Evolutionary conservation across 176 grass and related monocot genomes (phyloP), one percentile per base, ranked within the genome.

Genomic region (Zea luxurians): DNA sequence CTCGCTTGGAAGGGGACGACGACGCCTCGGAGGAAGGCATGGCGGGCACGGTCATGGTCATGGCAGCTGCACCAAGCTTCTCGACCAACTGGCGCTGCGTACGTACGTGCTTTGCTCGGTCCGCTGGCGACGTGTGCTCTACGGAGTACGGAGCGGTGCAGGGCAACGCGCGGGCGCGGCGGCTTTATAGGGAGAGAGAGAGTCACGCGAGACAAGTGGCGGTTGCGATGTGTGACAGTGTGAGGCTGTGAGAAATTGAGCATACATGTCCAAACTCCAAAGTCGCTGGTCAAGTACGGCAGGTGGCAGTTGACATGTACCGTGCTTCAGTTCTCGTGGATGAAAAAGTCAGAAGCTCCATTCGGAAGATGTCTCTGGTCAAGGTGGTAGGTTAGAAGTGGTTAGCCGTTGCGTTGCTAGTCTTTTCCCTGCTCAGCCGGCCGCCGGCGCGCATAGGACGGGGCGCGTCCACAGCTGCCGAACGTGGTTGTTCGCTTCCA

Each of bases 221-320:
- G 11, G 12, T 27, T 57, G 17, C 13, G 45, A 49, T 35, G 20
- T 20, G 61, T 16, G 58, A 5, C 36, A 61, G 68, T 3, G 2
- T 16, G 71, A 58, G 71, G 27, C 27, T 27, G 27, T n/a, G n/a
- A n/a, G n/a, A n/a, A n/a, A n/a, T n/a, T n/a, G n/a, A n/a, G 27
- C 16, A 59, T 16, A n/a, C 55, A 48, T 34, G 71, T 49, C 77
- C 65, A 27, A 27, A 27, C 27, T 27, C 27, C 27, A 77, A 63
- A 37, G 78, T 78, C 87, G 66, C 1, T 49, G 73, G 82, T 89
- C 82, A 80, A 75, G 77, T 75, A 44, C 43, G 77, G 70, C 84
- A 47, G 42, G 8, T 74, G 52, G 37, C 69, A 5, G 60, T 67
- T 61, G 83, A 75, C 61, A 78, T 80, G 37, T 44, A 5, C 27